Base-by-base conservation (phyloP, 352 stramenopile species). In the Phytophthora macrochlamydospora region DNA sequence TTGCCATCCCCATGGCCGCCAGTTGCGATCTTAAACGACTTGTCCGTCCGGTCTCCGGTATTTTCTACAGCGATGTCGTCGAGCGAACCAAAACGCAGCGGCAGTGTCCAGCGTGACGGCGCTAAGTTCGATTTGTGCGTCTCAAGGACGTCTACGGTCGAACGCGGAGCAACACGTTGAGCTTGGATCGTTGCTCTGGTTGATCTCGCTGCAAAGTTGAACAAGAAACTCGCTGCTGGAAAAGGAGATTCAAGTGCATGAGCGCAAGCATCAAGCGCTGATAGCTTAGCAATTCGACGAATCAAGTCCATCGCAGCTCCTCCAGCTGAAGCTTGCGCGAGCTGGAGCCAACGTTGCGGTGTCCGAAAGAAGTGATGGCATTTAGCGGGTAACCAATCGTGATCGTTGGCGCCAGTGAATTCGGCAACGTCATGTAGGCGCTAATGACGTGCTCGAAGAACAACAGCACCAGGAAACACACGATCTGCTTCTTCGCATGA, bases 401-500 rank as follows among this genome's bases (percentile, higher is more conserved):
- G n/a, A 87, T 79, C 9, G 53, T 82, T 0, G 75, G 78, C 0
- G 73, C 44, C 0, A 83, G n/a, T 7, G 75, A 56, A 31, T 66
- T 79, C 51, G 84, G 32, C 65, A 87, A 56, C 35, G 75, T 82
- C 56, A 81, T 79, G 53, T 82, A 84, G 8, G 75, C 75, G 6
- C 62, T 56, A 38, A 85, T 81, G 0, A 73, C 73, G 44, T 83
- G 76, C 40, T 85, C 70, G 68, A 95, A 97, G 3, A 57, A 66
- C 30, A 94, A 61, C 11, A 95, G 65, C 29, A 94, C 76, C 1
- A 76, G 62, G 50, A 91, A 73, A 51, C 83, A 95, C 18, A 87
- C 73, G 37, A 95, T 81, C 56, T 87, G 94, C 55, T 84, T 84
- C 48, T 59, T 8, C 54, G 54, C 4, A 69, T 73, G 29, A 97